Evolutionary conservation across 306 rosid genomes (phyloP), one percentile per base, ranked within the genome.

Genomic region (Medicago ruthenica): DNA sequence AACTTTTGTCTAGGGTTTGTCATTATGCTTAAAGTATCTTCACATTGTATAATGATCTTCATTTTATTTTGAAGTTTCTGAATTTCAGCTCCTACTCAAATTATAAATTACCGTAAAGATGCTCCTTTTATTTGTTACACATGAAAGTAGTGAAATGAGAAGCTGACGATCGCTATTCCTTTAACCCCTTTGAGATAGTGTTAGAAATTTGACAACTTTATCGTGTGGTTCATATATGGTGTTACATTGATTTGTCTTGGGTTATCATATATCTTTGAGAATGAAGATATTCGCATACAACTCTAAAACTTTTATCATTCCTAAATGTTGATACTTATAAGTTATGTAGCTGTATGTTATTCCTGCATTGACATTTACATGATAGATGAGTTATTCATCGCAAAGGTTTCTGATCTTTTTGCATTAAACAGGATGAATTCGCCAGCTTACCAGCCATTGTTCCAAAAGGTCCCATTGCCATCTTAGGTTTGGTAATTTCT

Each of bases 381-480:
- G 24, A 57, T 36, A 36, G 55, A 60, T 45, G 16, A 65, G 15
- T 53, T 47, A 47, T 75, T 69, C 67, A 21, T 70, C 71, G 55
- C 59, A 75, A 31, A 69, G 64, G 37, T 78, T 82, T 67, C 63
- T 71, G 69, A 78, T 37, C 44, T 73, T 81, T 61, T 79, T 86
- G 21, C 76, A 53, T 80, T 79, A 39, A 79, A 70, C 89, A 95
- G 97, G 99, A 92, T 73, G 97, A 92, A 76, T 92, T 90, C 81
- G 91, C 96, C 75, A 89, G 96, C 88, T 84, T 95, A 91, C 97
- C 96, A 22, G 90, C 97, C 78, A 84, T 95, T 84, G 90, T 92
- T 82, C 96, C 97, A 8, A 24, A 88, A 66, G 97, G 98, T 72
- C 97, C 98, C 79, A 82, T 95, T 72, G 95, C 97, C 78, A 86